A percentile compares a stretch with the other conserved stretches of the same genome.
Conservation (phyloP, 129 eudicot species). For the sunflower (Helianthus annuus) region HanXRQr2.0-SUNRISE NC_035435.2:146921556-146922055, state of each 20-base stretch:
- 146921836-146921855: not conserved
- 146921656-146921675: slow-evolving; percentile 3
- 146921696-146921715: not conserved
- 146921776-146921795: not conserved
- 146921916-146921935: slow-evolving; percentile 5
- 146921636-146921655: not conserved
- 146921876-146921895: slow-evolving; percentile 6
- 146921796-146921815: slow-evolving; percentile 14
- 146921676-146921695: not conserved
- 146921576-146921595: slow-evolving; percentile 7
- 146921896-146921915: slow-evolving; percentile 3
- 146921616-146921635: slow-evolving; percentile 8
- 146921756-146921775: not conserved
- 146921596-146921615: not conserved
- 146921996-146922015: slow-evolving; percentile 12
- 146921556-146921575: slow-evolving; percentile 7
- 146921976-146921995: not conserved
- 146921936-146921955: not conserved
- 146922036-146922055: not conserved
- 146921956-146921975: not conserved
- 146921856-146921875: not conserved
- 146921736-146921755: slow-evolving; percentile 4
- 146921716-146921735: slow-evolving; percentile 9
- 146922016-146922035: slow-evolving; percentile 1
- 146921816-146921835: not conserved